Evolutionary conservation across 495 filamentous ascomycete genomes (phyloP), one percentile per base, ranked within the genome.

Genomic region (Talaromyces proteolyticus): DNA sequence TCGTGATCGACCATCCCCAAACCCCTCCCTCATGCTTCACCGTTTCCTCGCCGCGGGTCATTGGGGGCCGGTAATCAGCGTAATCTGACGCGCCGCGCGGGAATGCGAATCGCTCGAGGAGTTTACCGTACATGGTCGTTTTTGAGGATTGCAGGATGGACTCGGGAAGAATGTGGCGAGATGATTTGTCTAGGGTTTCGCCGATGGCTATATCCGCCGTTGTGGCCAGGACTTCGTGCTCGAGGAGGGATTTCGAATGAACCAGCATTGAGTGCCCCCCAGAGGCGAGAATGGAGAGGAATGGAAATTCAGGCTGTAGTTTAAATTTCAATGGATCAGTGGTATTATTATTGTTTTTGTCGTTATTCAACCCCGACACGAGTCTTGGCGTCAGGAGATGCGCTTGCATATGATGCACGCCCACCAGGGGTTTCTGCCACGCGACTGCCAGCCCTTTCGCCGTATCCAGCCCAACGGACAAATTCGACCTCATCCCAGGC

Each of bases 341-440:
- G 14, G 8, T 20, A 16, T 24, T n/a, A 45, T 20, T n/a, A 40
- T 44, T 25, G n/a, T 25, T 41, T 16, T 44, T 20, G 23, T 49
- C 19, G 7, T 42, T 43, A 21, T 64, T 55, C 26, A 95, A 64
- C 3, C 86, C 86, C 8, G 73, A 64, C 2, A 88, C 81, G n/a
- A 98, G 80, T 3, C 87, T 78, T 6, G 91, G 87, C 5, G 93
- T 97, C 42, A 98, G 63, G 3, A 91, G 81, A 64, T 98, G 93
- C 12, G 92, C 93, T 61, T 96, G 91, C 93, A 98, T 97, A 64
- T 98, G 93, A 58, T 98, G 84, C 0, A 96, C 88, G 0, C 80
- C 93, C 2, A 96, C 61, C 22, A 97, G 66, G 3, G 91, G 90
- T 2, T 89, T 72, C 44, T 84, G 75, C 88, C 86, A 92, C 26